Evolutionary conservation across 352 stramenopile genomes (phyloP).

Genomic region (Globisporangium perplexum): DNA sequence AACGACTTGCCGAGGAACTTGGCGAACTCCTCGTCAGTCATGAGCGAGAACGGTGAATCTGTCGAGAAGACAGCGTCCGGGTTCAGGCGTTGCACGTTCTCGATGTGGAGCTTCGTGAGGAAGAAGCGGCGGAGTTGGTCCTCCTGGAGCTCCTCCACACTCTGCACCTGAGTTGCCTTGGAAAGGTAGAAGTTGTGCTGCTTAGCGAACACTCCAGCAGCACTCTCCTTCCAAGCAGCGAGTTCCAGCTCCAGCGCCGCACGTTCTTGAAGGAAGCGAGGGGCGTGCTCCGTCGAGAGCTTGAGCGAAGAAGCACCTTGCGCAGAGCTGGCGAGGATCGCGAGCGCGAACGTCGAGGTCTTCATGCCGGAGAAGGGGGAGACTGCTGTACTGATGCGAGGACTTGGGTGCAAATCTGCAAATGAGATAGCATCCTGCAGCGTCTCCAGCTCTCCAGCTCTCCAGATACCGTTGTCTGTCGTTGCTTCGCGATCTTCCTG

Average conservation of each 20-base stretch:
- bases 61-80: constrained; percentile 58
- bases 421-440: constrained; percentile 14
- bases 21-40: constrained; percentile 66
- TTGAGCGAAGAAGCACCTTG: constrained; percentile 14
- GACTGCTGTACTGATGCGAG: background rate
- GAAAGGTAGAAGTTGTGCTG: constrained; percentile 31
- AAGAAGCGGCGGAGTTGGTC: constrained; percentile 58
- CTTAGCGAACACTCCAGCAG: constrained; percentile 39
- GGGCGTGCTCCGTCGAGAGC: constrained; percentile 24
- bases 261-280: constrained; percentile 45
- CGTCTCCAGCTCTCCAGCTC: background rate
- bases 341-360: constrained; percentile 21
- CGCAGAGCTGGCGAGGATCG: constrained; percentile 10
- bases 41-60: constrained; percentile 64
- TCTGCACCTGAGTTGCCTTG: constrained; percentile 7
- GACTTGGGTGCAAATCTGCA: constrained; percentile 23
- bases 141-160: constrained; percentile 13
- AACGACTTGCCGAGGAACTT: constrained; percentile 43
- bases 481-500: no score
- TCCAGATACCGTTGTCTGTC: background rate
- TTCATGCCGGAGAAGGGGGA: constrained; percentile 26
- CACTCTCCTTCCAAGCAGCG: constrained; percentile 42
- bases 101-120: constrained; percentile 54
- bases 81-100: constrained; percentile 40
- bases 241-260: constrained; percentile 32